Base-by-base conservation (phyloP, 257 asterid genomes). In the Forsythia suspensa region DNA sequence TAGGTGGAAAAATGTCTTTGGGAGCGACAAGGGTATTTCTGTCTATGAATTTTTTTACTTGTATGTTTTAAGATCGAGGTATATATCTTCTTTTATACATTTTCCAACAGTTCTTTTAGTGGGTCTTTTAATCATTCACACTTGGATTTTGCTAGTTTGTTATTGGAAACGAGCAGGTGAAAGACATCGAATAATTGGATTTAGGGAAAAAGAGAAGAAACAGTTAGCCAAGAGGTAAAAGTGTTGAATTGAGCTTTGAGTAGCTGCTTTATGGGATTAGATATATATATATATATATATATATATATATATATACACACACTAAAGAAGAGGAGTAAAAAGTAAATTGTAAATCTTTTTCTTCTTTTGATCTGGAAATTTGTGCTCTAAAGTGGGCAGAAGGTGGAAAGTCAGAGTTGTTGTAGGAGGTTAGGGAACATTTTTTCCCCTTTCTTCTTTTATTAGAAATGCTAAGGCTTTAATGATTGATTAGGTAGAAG, bases 321-420 rank as follows among this genome's bases (percentile, higher is more conserved):
- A 29, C 9, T 13, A 80, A 36, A 69, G 76, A n/a, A 42, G 74
- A 68, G 40, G 76, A 43, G 51, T 43, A 46, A 16, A 71, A 44
- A 36, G 83, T 77, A 71, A 55, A 72, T 76, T 36, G 72, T 72
- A 16, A 51, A 16, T 71, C 71, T 46, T 71, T 76, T 84, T 52
- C 21, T 77, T 55, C 74, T 84, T 85, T 76, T 83, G 88, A 69
- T 76, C 84, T 80, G 87, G 75, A 61, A 16, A 61, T 61, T 61
- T 59, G 34, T 77, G 72, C 80, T 70, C 72, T 51, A 71, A 77
- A 82, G 80, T 76, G 77, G 82, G 63, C 36, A 40, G 74, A 57
- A 37, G 74, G 79, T 67, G 63, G 83, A 59, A 76, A 79, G 79
- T 79, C 70, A 59, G 72, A 67, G 43, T 84, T 55, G 65, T 18